Evolutionary conservation across 129 eudicot genomes (phyloP).

Genomic region (Helianthus annuus): DNA sequence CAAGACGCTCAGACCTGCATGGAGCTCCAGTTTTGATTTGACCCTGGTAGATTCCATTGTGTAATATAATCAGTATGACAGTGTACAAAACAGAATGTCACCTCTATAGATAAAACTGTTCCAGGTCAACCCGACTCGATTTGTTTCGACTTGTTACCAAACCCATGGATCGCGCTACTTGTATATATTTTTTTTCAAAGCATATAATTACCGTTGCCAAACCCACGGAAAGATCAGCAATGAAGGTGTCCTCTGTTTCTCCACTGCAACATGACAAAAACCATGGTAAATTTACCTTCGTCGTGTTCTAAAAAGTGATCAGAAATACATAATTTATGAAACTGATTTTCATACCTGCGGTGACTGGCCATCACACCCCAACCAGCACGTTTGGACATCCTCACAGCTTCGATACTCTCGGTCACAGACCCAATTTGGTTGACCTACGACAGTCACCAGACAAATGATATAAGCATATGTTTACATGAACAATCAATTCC

Average conservation of each 20-base stretch:
- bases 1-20: conserved; percentile 80
- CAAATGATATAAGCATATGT: neutral
- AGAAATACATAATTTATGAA: neutral
- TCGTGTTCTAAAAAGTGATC: no score
- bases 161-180: neutral
- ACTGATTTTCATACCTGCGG: conserved; percentile 26
- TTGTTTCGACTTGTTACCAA: neutral
- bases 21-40: conserved; percentile 88
- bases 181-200: neutral
- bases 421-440: conserved; percentile 97
- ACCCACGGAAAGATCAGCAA: conserved; percentile 80
- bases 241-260: conserved; percentile 77
- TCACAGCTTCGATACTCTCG: conserved; percentile 90
- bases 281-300: neutral
- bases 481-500: neutral
- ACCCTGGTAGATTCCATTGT: conserved; percentile 40
- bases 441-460: conserved; percentile 41
- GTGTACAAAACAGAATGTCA: neutral
- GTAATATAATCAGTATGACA: neutral
- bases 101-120: neutral
- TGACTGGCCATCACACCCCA: conserved; percentile 53
- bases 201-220: conserved; percentile 60
- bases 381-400: conserved; percentile 43
- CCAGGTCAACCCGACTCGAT: neutral
- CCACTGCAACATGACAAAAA: conserved; percentile 42